Evolutionary conservation across 2,329 filamentous ascomycete species (phyloP).

Genomic region (Akanthomyces lecanii): DNA sequence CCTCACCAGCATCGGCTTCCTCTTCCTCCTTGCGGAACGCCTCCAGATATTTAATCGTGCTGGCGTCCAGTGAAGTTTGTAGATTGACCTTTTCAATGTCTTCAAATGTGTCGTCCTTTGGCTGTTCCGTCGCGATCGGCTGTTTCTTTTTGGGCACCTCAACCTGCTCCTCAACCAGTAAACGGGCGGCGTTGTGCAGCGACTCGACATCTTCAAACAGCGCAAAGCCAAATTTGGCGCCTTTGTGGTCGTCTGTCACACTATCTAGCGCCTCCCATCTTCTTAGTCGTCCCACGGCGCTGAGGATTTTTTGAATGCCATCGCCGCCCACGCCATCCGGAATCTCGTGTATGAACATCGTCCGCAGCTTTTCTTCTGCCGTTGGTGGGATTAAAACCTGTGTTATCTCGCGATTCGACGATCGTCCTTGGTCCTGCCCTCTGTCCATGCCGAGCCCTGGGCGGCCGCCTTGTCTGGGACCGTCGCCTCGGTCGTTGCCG

Average conservation of each 20-base stretch:
- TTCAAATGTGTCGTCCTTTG: slow-evolving; percentile 44
- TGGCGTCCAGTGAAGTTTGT: slow-evolving; percentile 73
- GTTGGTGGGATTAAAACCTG: slow-evolving; percentile 76
- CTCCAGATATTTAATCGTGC: slow-evolving; percentile 79
- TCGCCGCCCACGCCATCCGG: slow-evolving; percentile 71
- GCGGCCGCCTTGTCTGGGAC: slow-evolving; percentile 34
- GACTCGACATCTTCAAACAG: slow-evolving; percentile 92
- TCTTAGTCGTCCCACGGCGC: slow-evolving; percentile 71
- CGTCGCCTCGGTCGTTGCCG: slow-evolving; percentile 41
- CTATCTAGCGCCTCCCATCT: slow-evolving; percentile 77
- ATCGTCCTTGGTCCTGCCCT: slow-evolving; percentile 62
- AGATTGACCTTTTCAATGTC: slow-evolving; percentile 66
- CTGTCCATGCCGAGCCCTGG: slow-evolving; percentile 58
- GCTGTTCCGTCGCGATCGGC: slow-evolving; percentile 42
- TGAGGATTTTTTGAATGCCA: slow-evolving; percentile 72
- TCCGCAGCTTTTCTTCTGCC: slow-evolving; percentile 84
- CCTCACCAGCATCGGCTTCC: slow-evolving; percentile 63
- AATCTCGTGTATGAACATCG: slow-evolving; percentile 84
- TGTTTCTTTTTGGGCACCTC: slow-evolving; percentile 79
- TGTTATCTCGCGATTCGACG: slow-evolving; percentile 60
- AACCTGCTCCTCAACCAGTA: slow-evolving; percentile 76
- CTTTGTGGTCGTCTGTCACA: slow-evolving; percentile 63
- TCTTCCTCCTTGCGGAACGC: slow-evolving; percentile 63
- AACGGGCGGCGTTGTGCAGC: slow-evolving; percentile 76
- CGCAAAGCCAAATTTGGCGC: slow-evolving; percentile 87